Evolutionary conservation across 1,284 basidiomycete genomes (phyloP), one percentile per base, ranked within the genome.

Genomic region (Microbotryum saponariae): DNA sequence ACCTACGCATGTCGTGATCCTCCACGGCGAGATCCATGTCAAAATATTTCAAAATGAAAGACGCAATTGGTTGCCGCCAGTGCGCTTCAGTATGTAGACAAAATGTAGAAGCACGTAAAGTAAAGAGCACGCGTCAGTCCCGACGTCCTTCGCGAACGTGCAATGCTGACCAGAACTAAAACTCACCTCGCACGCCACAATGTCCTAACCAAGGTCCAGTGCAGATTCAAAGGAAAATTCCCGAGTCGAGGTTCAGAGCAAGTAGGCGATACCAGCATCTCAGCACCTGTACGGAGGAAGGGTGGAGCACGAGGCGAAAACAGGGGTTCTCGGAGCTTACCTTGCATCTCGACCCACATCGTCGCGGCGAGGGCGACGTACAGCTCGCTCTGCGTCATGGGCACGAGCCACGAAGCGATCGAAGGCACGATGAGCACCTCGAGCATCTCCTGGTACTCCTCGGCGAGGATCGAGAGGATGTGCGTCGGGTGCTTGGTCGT

Each of bases 291-390:
- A 31, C 5, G 27, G 27, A 27, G 5, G 27, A 3, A 27, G 27
- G 27, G 27, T 1, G 27, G 27, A 5, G 27, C 5, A 27, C 27
- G 37, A 6, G 37, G 12, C 12, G 37, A 10, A 37, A 18, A 42
- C 16, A 42, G 37, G 2, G 37, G 16, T 23, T 16, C 25, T 33
- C 12, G 23, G 31, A 10, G 20, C 27, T 31, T 25, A 31, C 51
- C 51, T 31, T 25, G 25, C 51, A 53, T 53, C 27, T 53, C 51
- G 31, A 53, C 51, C 27, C 33, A 53, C n/a, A 53, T 53, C 14
- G 51, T 53, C 27, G 25, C 6, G 10, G 27, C 31, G n/a, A 53
- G 31, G 21, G 51, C 25, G 51, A 53, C 33, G 16, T 33, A 53
- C 51, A 53, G 16, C 31, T 53, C 51, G 25, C 27, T 29, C 27